Percentiles rank a stretch among this genome's conserved stretches.
Conservation (phyloP, 2,329 filamentous ascomycete species). For the Sclerotinia nivalis region DNA sequence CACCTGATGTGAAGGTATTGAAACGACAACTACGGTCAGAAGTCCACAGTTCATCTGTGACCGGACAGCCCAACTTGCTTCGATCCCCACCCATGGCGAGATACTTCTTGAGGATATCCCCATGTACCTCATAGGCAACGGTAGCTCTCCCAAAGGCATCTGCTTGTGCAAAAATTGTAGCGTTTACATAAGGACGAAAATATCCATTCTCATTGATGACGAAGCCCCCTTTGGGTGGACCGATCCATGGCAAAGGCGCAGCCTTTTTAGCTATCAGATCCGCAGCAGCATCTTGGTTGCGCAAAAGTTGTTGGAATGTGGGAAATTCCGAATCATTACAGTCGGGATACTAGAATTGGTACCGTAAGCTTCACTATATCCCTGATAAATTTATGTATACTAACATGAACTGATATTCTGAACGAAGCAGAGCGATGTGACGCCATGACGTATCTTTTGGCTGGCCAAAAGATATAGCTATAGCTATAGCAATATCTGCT, state of each 20-base stretch:
- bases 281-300: constrained; percentile 13
- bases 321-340: constrained; percentile 3
- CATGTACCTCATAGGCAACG: constrained; percentile 15
- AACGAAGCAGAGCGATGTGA: neutral
- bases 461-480: neutral
- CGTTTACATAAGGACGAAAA: constrained; percentile 6
- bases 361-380: neutral
- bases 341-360: neutral
- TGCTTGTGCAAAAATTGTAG: constrained; percentile 18
- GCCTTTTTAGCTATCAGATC: constrained; percentile 14
- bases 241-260: constrained; percentile 14
- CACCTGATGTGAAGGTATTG: constrained; percentile 10
- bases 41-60: constrained; percentile 8
- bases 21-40: constrained; percentile 2
- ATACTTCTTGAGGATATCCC: constrained; percentile 18
- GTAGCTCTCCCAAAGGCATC: constrained; percentile 14
- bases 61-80: constrained; percentile 13
- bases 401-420: constrained; percentile 14
- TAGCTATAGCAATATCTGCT: neutral
- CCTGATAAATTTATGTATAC: neutral
- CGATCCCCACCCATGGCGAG: neutral
- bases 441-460: neutral
- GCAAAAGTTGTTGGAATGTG: constrained; percentile 11
- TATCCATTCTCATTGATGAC: constrained; percentile 12
- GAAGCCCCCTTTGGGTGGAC: constrained; percentile 3